phyloP scores from a whole-genome alignment of 108 stramenopile genomes.

The Conticribra weissflogii region DNA sequence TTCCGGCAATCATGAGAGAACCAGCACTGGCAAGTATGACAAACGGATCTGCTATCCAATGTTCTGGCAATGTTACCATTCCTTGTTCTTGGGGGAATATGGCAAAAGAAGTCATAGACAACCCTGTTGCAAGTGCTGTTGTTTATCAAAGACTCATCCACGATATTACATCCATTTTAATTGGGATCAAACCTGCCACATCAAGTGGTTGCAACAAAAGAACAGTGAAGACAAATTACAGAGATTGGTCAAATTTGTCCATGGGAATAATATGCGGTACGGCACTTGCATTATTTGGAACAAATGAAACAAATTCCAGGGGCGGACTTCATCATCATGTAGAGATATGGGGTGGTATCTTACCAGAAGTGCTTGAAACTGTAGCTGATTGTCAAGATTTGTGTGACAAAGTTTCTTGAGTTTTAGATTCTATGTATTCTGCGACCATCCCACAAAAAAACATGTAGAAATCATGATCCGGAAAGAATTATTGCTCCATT shows the following conservation, averaged over 20 bases:
- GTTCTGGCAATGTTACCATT: not conserved
- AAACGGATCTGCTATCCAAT: not conserved
- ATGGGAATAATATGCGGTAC: not conserved
- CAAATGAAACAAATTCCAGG: not conserved
- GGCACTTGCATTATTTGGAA: not conserved
- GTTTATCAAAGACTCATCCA: not conserved
- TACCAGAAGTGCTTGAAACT: too few species aligned
- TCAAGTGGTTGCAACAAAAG: conserved; percentile 13
- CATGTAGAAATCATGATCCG: too few species aligned
- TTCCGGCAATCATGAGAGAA: not conserved
- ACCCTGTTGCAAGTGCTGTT: not conserved
- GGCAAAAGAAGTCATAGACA: not conserved
- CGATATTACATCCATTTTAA: not conserved
- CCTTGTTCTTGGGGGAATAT: not conserved
- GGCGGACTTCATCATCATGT: conserved; percentile 9
- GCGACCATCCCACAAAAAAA: too few species aligned
- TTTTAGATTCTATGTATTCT: too few species aligned
- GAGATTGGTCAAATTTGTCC: not conserved
- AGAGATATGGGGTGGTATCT: not conserved
- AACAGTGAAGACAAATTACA: conserved; percentile 7
- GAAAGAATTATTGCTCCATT: too few species aligned
- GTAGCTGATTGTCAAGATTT: too few species aligned
- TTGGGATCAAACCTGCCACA: not conserved
- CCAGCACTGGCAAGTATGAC: not conserved
- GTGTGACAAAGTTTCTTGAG: too few species aligned